Evolutionary conservation across 2,329 filamentous ascomycete genomes (phyloP).

Genomic region (Ceratocystis cubensis): DNA sequence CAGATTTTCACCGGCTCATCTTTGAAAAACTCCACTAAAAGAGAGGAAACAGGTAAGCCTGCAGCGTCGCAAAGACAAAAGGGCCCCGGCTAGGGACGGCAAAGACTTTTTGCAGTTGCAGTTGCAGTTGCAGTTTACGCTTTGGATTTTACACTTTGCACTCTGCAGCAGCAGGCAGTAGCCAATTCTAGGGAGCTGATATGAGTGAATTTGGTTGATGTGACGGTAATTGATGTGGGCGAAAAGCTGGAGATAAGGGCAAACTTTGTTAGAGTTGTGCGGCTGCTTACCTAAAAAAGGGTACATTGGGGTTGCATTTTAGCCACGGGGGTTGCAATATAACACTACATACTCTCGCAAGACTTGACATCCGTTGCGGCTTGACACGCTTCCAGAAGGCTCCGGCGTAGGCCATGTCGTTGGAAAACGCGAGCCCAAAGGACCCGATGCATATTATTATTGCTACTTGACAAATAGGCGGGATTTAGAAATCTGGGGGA

Average conservation of each 20-base stretch:
- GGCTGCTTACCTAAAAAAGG: not conserved
- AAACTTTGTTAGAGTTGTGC: not conserved
- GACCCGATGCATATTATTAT: not conserved
- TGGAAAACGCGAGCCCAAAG: not conserved
- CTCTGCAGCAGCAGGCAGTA: too few relatives aligned
- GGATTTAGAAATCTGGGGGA: not conserved
- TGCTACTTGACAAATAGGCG: not conserved
- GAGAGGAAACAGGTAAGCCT: not conserved
- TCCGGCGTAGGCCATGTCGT: not conserved
- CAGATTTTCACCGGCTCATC: not conserved
- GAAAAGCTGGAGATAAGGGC: not conserved
- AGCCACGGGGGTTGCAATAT: not conserved
- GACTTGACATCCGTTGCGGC: not conserved
- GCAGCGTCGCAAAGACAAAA: not conserved
- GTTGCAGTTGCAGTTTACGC: too few relatives aligned
- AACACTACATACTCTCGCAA: too few relatives aligned
- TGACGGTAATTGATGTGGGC: not conserved
- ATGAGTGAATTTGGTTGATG: not conserved
- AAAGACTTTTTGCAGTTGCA: not conserved
- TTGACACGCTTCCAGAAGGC: slow-evolving; percentile 3
- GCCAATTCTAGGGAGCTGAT: not conserved
- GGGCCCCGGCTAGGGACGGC: not conserved
- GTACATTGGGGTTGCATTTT: not conserved
- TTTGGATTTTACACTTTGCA: too few relatives aligned
- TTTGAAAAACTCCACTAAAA: slow-evolving; percentile 3